A percentile compares a stretch with the other conserved stretches of the same genome.
Evolutionary conservation across 2,329 filamentous ascomycete genomes (phyloP).

Genomic region (Colletotrichum sp.): DNA sequence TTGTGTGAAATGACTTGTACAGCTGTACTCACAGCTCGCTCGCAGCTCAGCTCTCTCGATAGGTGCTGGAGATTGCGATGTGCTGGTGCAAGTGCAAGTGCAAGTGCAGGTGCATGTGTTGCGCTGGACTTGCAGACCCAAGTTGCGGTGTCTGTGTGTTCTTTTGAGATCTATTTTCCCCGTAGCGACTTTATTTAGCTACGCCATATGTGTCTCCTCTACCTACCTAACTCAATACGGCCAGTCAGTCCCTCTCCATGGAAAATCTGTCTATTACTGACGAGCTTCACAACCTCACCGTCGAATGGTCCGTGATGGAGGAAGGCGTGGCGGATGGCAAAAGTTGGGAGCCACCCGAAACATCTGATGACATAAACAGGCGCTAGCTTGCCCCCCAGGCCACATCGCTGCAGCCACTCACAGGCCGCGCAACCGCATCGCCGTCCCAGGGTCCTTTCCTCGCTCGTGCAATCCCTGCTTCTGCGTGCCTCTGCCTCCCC

Average conservation of each 20-base stretch:
- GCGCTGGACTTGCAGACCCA: not conserved
- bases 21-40: not conserved
- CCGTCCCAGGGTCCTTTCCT: not conserved
- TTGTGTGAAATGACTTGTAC: not conserved
- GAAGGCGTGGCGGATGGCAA: not conserved
- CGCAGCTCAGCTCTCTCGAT: not conserved
- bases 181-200: not conserved
- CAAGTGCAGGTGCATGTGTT: not conserved
- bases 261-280: not conserved
- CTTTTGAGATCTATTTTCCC: not conserved
- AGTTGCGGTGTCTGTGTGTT: not conserved
- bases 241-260: not conserved
- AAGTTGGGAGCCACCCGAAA: constrained; percentile 3
- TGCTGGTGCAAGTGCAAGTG: not conserved
- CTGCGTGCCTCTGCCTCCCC: not conserved
- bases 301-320: not conserved
- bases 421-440: not conserved
- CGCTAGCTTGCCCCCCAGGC: not conserved
- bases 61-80: not conserved
- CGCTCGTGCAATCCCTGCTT: not conserved
- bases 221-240: not conserved
- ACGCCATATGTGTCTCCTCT: not conserved
- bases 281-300: not conserved
- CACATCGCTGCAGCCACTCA: constrained; percentile 4
- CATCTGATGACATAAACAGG: constrained; percentile 20